phyloP scores from a whole-genome alignment of 148 eudicot species.

The Pouteria glomerata region DNA sequence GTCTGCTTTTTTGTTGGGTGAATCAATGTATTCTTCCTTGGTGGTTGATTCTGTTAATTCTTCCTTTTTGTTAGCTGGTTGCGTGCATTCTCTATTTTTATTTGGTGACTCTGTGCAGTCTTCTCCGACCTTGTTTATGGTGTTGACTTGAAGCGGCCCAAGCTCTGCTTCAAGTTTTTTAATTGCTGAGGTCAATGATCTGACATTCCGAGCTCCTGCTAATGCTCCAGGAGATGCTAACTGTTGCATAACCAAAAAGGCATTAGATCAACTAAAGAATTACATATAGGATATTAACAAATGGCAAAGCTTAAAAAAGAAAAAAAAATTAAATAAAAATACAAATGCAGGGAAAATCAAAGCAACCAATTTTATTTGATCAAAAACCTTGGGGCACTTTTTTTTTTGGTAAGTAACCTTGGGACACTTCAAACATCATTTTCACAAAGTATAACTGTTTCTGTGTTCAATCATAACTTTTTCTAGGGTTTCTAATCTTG shows the following conservation, averaged over 20 bases:
- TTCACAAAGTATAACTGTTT: neutral
- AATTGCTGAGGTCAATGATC: slow-evolving; percentile 47
- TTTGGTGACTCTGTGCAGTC: slow-evolving; percentile 4
- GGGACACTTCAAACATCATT: neutral
- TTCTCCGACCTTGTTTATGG: slow-evolving; percentile 7
- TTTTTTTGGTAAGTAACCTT: neutral
- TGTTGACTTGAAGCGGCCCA: slow-evolving; percentile 43
- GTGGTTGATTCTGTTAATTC: neutral
- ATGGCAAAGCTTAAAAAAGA: neutral
- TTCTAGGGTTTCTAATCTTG: neutral
- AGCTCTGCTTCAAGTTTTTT: slow-evolving; percentile 63
- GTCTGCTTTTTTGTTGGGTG: neutral
- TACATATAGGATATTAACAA: neutral
- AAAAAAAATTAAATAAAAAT: too few relatives aligned
- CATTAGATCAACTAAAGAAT: neutral
- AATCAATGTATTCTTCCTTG: neutral
- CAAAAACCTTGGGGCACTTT: neutral
- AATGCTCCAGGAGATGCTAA: slow-evolving; percentile 40
- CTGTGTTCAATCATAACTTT: too few relatives aligned
- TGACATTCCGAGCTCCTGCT: slow-evolving; percentile 60
- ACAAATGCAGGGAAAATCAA: neutral
- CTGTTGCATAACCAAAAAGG: slow-evolving; percentile 27
- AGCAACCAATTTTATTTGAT: neutral
- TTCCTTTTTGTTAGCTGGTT: neutral
- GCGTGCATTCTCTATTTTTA: slow-evolving; percentile 3